Percentiles rank a stretch among this genome's conserved stretches.
These are phyloP conservation scores for Circinella umbellata DNA, from an alignment of 371 early-diverging fungal species.

Conservation along the genomic window DNA sequence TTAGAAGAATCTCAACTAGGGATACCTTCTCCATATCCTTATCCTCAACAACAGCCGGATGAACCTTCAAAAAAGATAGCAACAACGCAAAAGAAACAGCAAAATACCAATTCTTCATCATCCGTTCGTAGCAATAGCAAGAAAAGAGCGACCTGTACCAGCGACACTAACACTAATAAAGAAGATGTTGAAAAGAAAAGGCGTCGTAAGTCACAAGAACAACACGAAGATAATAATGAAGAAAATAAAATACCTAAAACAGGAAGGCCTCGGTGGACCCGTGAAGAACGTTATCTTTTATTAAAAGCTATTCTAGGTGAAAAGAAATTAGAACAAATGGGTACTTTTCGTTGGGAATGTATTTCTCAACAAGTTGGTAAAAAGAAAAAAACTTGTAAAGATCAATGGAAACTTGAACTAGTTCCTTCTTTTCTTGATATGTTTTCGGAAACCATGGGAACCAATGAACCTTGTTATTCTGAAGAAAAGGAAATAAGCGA, in stretches of 20 bases:
- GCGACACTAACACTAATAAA: background rate
- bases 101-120: too few species aligned
- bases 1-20: too few species aligned
- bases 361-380: slow-evolving; percentile 33
- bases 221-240: background rate
- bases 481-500: too few species aligned
- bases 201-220: background rate
- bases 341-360: slow-evolving; percentile 38
- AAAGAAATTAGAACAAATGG: slow-evolving; percentile 41
- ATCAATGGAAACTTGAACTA: slow-evolving; percentile 33
- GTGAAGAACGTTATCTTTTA: slow-evolving; percentile 21
- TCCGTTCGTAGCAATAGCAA: too few species aligned
- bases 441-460: too few species aligned
- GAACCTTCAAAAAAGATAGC: background rate
- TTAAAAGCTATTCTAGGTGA: slow-evolving; percentile 35
- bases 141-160: too few species aligned
- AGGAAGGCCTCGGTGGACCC: slow-evolving; percentile 37
- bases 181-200: background rate
- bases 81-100: too few species aligned
- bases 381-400: slow-evolving; percentile 46
- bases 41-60: background rate
- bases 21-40: too few species aligned
- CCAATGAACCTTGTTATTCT: too few species aligned
- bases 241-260: too few species aligned
- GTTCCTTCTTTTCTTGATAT: too few species aligned